Evolutionary conservation across 495 filamentous ascomycete genomes (phyloP).

Genomic region (Endocarpon pusillum): DNA sequence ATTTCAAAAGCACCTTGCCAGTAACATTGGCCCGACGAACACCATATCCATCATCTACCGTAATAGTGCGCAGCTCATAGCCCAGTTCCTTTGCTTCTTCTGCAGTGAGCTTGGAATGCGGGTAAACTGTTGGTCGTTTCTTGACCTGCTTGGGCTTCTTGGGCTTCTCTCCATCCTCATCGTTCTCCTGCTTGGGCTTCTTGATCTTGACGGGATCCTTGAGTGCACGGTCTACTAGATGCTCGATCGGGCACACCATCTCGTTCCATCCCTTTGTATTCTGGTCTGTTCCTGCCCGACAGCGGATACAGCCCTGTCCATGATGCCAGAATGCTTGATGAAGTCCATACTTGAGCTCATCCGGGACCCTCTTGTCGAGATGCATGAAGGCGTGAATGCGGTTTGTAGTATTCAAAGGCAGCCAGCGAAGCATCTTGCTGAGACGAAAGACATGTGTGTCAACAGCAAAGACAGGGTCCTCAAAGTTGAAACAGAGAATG

Average conservation of each 20-base stretch:
- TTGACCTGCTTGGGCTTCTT: conserved; percentile 3
- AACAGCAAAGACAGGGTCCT: conserved; percentile 63
- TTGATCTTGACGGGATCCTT: too few species aligned
- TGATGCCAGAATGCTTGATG: conserved; percentile 80
- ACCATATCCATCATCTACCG: too few species aligned
- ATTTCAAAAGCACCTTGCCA: too few species aligned
- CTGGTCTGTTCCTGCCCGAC: conserved; percentile 38
- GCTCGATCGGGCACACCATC: conserved; percentile 34
- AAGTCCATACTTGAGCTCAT: conserved; percentile 73
- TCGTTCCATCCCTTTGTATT: conserved; percentile 28
- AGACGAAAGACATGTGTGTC: conserved; percentile 76
- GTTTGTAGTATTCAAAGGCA: conserved; percentile 39
- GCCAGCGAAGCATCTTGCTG: conserved; percentile 77
- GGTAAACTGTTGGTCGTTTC: too few species aligned
- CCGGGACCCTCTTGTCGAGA: conserved; percentile 62
- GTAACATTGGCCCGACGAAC: too few species aligned
- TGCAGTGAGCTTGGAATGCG: too few species aligned
- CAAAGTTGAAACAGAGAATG: conserved; percentile 62
- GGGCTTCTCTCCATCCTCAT: conserved; percentile 6
- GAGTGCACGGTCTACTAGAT: too few species aligned
- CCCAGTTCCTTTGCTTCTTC: too few species aligned
- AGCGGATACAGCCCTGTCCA: conserved; percentile 64
- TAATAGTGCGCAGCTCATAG: too few species aligned
- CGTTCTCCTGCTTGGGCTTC: conserved; percentile 26
- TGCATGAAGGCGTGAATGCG: conserved; percentile 66